These are phyloP conservation scores for Talaromyces trachyspermus DNA, from an alignment of 495 filamentous ascomycete genomes.

Conservation along the genomic window DNA sequence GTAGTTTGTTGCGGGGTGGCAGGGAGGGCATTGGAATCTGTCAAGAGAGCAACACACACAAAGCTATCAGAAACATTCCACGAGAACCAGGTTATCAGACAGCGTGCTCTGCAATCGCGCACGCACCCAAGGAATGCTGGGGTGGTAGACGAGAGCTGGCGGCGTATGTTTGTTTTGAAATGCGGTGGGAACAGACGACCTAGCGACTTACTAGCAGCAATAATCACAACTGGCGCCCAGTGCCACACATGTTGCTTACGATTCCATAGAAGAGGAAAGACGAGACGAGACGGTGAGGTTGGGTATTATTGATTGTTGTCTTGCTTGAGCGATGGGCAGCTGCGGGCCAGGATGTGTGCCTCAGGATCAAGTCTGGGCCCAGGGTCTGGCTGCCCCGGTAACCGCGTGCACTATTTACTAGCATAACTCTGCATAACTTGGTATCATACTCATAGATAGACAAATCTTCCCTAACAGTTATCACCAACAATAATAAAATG, in stretches of 20 bases:
- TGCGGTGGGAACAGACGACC: neutral
- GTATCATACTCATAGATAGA: neutral
- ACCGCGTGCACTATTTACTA: neutral
- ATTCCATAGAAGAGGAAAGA: neutral
- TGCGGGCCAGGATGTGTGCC: too few relatives aligned
- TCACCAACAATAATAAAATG: too few relatives aligned
- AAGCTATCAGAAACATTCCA: constrained; percentile 7
- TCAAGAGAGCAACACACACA: too few relatives aligned
- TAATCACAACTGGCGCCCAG: neutral
- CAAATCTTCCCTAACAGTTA: neutral
- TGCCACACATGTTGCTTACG: neutral
- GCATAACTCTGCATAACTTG: neutral
- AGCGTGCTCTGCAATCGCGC: neutral
- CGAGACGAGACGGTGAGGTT: neutral
- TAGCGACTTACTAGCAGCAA: neutral
- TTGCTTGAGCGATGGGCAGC: neutral
- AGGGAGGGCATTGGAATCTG: constrained; percentile 35
- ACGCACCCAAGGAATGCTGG: constrained; percentile 9
- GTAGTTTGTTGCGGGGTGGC: constrained; percentile 35
- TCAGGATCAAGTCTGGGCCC: neutral
- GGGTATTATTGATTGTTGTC: too few relatives aligned
- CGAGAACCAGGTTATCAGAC: neutral
- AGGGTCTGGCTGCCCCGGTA: constrained; percentile 7
- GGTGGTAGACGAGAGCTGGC: neutral
- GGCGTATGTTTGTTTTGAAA: neutral